Conservation (phyloP, 345 rosid genomes). For the Eucalyptus decipiens region DNA sequence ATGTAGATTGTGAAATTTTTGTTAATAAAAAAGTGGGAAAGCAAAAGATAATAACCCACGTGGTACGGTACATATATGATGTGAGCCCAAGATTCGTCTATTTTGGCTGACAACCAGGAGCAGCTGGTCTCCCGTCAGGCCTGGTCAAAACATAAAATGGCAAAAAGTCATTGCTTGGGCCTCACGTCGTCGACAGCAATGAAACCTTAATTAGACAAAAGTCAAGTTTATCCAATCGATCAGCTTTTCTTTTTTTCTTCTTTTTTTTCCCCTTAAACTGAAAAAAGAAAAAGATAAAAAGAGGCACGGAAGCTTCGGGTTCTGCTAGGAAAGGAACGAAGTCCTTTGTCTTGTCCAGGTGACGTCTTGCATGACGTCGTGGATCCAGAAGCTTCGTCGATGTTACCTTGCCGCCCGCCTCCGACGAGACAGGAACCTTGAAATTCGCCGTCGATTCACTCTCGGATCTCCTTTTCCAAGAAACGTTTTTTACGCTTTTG, state of each 20-base stretch:
- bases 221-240: constrained; percentile 29
- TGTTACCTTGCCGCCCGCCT: not conserved
- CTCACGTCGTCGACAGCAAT: not conserved
- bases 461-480: not conserved
- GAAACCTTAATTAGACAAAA: not conserved
- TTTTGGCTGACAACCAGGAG: not conserved
- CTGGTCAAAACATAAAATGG: not conserved
- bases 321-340: not conserved
- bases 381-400: not conserved
- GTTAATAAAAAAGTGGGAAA: not conserved
- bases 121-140: not conserved
- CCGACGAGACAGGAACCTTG: not conserved
- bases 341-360: not conserved
- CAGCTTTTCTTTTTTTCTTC: too few relatives aligned
- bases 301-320: too few relatives aligned
- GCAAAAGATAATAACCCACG: not conserved
- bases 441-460: not conserved
- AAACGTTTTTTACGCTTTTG: not conserved
- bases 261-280: too few relatives aligned
- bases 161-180: not conserved
- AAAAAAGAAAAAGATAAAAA: too few relatives aligned
- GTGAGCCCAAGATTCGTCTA: not conserved
- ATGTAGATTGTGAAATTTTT: not conserved
- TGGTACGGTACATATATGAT: not conserved
- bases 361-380: not conserved